Conservation (phyloP, 257 asterid species). For the Penstemon davidsonii region DNA sequence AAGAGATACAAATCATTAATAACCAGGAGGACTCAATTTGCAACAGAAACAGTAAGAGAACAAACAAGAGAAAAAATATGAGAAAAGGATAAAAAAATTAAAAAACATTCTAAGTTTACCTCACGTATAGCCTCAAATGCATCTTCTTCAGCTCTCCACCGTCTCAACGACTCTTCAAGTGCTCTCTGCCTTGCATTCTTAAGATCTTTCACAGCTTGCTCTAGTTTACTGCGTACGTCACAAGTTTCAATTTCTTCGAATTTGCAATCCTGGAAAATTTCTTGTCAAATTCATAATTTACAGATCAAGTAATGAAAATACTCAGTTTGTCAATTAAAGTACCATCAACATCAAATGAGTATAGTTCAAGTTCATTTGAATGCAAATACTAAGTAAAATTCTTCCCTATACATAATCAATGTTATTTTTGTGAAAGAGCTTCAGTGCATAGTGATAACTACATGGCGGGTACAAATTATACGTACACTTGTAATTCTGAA, state of each 20-base stretch:
- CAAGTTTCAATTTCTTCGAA: conserved; percentile 28
- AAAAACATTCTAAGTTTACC: conserved; percentile 42
- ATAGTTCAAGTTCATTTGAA: no score
- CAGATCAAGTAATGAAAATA: conserved; percentile 15
- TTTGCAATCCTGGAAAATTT: conserved; percentile 51
- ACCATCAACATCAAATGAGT: not conserved
- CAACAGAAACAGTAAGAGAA: conserved; percentile 19
- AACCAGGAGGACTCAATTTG: conserved; percentile 18
- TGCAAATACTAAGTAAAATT: no score
- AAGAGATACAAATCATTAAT: conserved; percentile 1
- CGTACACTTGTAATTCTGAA: no score
- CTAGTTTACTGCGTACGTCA: conserved; percentile 42
- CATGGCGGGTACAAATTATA: no score
- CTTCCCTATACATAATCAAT: no score
- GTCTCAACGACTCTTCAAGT: conserved; percentile 50
- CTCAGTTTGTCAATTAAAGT: not conserved
- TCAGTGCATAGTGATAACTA: no score
- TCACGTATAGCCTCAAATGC: conserved; percentile 43
- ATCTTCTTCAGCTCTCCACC: conserved; percentile 62
- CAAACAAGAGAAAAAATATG: not conserved
- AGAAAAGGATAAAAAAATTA: not conserved
- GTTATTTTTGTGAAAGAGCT: no score
- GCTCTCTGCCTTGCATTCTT: conserved; percentile 44
- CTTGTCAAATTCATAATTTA: conserved; percentile 30
- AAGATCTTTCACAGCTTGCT: conserved; percentile 44